Evolutionary conservation across 257 asterid genomes (phyloP).

Genomic region (Anisodus acutangulus): DNA sequence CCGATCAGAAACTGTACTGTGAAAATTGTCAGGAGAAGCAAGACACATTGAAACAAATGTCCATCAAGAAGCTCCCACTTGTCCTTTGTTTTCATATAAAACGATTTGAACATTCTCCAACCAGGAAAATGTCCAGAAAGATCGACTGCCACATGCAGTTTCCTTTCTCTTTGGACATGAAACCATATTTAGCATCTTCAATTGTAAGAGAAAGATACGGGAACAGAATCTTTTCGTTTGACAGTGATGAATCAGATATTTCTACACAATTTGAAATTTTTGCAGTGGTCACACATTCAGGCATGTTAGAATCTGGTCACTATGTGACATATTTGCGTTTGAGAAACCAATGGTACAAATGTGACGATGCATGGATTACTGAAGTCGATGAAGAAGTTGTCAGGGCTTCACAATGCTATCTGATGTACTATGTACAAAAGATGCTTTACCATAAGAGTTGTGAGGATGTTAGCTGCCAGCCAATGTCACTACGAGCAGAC

Average conservation of each 20-base stretch:
- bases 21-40: constrained; percentile 78
- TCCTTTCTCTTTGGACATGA: constrained; percentile 80
- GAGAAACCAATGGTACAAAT: constrained; percentile 77
- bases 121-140: constrained; percentile 78
- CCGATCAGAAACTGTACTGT: constrained; percentile 86
- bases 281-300: constrained; percentile 84
- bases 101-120: constrained; percentile 74
- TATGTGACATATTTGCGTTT: constrained; percentile 79
- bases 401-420: constrained; percentile 87
- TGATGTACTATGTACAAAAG: constrained; percentile 90
- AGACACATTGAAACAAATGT: constrained; percentile 89
- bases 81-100: constrained; percentile 85
- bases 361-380: constrained; percentile 91
- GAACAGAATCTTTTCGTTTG: constrained; percentile 65
- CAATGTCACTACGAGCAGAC: constrained; percentile 49
- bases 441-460: constrained; percentile 72
- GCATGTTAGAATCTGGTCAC: constrained; percentile 81
- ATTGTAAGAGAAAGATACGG: constrained; percentile 75
- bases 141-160: constrained; percentile 72
- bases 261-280: constrained; percentile 80
- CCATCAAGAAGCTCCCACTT: constrained; percentile 81
- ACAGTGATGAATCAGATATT: constrained; percentile 55
- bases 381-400: constrained; percentile 66
- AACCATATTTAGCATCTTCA: constrained; percentile 83
- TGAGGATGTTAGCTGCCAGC: constrained; percentile 70